A percentile compares a stretch with the other conserved stretches of the same genome.
Evolutionary conservation across 1,284 basidiomycete species (phyloP).

Genomic region (Singerocomus inundabilis): DNA sequence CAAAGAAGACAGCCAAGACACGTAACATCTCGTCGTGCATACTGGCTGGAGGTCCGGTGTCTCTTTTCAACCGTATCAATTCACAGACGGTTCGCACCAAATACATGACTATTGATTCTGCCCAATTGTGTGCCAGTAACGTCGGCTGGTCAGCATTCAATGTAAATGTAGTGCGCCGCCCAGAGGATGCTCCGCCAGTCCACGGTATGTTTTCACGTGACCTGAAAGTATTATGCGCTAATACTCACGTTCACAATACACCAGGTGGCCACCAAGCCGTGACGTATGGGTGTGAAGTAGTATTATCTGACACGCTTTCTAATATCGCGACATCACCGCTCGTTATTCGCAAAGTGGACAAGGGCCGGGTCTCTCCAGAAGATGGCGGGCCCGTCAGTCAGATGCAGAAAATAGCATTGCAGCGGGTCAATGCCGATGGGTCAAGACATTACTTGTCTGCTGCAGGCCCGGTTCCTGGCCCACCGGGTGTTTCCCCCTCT

Average conservation of each 20-base stretch:
- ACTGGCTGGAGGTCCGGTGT: constrained; percentile 85
- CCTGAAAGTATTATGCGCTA: constrained; percentile 39
- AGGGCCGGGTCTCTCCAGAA: constrained; percentile 77
- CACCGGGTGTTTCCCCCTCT: constrained; percentile 62
- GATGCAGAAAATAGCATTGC: constrained; percentile 93
- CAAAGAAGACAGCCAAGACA: constrained; percentile 95
- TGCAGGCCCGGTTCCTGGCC: constrained; percentile 75
- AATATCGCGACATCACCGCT: constrained; percentile 86
- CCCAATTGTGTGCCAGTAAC: constrained; percentile 82
- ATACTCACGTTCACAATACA: constrained; percentile 42
- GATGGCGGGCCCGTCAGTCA: constrained; percentile 92
- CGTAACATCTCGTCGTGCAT: constrained; percentile 92
- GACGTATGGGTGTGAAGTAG: constrained; percentile 88
- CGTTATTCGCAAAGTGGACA: constrained; percentile 90
- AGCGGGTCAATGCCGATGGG: constrained; percentile 78
- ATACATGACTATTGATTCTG: constrained; percentile 90
- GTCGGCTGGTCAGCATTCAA: constrained; percentile 92
- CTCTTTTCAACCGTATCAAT: constrained; percentile 95
- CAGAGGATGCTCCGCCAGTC: constrained; percentile 54
- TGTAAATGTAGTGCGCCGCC: constrained; percentile 76
- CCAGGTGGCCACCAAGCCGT: constrained; percentile 73
- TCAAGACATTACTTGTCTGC: constrained; percentile 80
- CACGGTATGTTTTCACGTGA: constrained; percentile 57
- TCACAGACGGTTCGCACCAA: constrained; percentile 96
- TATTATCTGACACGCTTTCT: constrained; percentile 80